Conservation (phyloP, 2,329 filamentous ascomycete species). For the Fusarium napiforme region DNA sequence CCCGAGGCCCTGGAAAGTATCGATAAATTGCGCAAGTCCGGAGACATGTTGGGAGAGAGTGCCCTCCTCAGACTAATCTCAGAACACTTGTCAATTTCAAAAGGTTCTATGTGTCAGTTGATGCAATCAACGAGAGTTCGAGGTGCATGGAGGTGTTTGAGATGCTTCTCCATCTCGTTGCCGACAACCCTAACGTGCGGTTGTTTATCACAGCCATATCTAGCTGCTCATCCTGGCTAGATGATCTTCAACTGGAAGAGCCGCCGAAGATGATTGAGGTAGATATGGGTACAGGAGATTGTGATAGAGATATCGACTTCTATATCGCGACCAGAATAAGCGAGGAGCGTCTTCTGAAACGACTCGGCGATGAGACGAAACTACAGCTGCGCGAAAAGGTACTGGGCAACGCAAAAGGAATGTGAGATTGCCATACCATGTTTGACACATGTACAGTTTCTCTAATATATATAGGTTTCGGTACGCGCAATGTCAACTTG, state of each 20-base stretch:
- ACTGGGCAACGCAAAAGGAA: too few relatives aligned
- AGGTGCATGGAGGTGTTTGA: rapidly evolving
- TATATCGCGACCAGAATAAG: too few relatives aligned
- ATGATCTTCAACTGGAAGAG: background rate
- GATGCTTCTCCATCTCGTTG: rapidly evolving
- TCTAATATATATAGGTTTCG: too few relatives aligned
- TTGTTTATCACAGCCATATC: background rate
- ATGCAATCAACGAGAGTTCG: background rate
- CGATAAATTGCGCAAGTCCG: background rate
- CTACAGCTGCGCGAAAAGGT: too few relatives aligned
- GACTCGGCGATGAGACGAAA: too few relatives aligned
- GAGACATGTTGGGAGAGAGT: rapidly evolving
- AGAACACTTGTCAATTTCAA: rapidly evolving
- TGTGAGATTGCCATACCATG: too few relatives aligned
- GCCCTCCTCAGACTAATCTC: rapidly evolving
- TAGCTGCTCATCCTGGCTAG: background rate
- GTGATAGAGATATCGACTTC: too few relatives aligned
- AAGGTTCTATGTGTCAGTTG: rapidly evolving
- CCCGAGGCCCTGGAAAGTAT: background rate
- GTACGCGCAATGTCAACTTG: too few relatives aligned
- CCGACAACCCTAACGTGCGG: rapidly evolving
- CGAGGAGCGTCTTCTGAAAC: too few relatives aligned
- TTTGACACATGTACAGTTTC: too few relatives aligned
- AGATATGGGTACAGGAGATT: too few relatives aligned
- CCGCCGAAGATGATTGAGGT: too few relatives aligned